Base-by-base conservation (phyloP, 306 rosid species). In the Dicorynia guianensis region DNA sequence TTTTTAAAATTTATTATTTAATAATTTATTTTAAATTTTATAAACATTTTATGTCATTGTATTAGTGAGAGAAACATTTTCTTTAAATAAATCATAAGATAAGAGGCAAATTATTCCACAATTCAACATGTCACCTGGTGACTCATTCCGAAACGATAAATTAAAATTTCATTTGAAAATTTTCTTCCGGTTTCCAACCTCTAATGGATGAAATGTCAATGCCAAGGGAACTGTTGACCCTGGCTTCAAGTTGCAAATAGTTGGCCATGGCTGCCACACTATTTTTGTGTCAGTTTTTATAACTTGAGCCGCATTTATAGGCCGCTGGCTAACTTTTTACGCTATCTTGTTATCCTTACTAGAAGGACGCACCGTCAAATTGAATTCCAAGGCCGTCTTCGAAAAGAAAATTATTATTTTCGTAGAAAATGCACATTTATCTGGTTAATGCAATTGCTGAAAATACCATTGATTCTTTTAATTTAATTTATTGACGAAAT, bases 161-260 rank as follows among this genome's bases (percentile, higher is more conserved):
- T 25, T 25, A 25, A 25, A 25, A 2, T 25, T 44, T 71, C 8
- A 10, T 44, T 44, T 71, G 8, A 55, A 55, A 71, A 42, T 14
- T 71, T 14, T n/a, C 30, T 10, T 44, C 59, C 59, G 34, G 46
- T 58, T 36, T 15, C 68, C 15, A 59, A 9, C 58, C 20, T 48
- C 62, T 18, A 17, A 13, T 36, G 70, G 62, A 49, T 48, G 53
- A 61, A 62, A 49, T 47, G 69, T 74, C 70, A 49, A 74, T 18
- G 11, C 11, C 49, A 44, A 44, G 13, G 49, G 8, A 44, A 49
- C 57, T 54, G 8, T 12, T 74, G 20, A 74, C 70, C 69, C 70
- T 17, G 43, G 14, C 57, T 7, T 0, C 14, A 39, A 33, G 47
- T 44, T 72, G 35, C 6, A 2, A 46, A n/a, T 47, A 34, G 14